phyloP scores from a whole-genome alignment of 179 eudicot genomes.

The Spinacia oleracea region DNA sequence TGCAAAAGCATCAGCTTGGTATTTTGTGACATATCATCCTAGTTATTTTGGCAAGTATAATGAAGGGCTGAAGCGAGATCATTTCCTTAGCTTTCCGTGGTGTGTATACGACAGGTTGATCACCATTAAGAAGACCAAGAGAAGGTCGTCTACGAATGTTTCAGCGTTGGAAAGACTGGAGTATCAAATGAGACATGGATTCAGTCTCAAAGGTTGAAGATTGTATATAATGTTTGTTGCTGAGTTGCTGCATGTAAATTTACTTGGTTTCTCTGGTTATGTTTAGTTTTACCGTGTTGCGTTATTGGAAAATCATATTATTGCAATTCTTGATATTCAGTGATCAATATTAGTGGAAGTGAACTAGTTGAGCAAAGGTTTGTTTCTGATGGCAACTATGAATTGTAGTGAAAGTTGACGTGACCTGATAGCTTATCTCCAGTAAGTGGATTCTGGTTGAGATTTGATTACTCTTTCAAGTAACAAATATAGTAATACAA shows the following conservation, averaged over 20 bases:
- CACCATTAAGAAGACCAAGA: slow-evolving; percentile 58
- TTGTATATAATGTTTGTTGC: background rate
- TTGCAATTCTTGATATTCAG: too few species aligned
- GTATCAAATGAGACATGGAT: slow-evolving; percentile 19
- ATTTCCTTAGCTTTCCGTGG: slow-evolving; percentile 91
- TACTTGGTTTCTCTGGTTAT: background rate
- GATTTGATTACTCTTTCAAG: too few species aligned
- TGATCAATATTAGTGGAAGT: too few species aligned
- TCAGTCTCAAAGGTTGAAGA: slow-evolving; percentile 19
- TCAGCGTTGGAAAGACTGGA: slow-evolving; percentile 19
- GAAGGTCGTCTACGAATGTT: slow-evolving; percentile 23
- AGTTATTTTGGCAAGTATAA: slow-evolving; percentile 63
- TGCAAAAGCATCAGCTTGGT: slow-evolving; percentile 96
- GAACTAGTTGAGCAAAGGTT: too few species aligned
- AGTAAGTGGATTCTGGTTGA: too few species aligned
- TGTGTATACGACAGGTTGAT: slow-evolving; percentile 77
- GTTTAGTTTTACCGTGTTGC: background rate
- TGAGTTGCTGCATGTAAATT: background rate
- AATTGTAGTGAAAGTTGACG: too few species aligned
- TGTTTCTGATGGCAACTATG: too few species aligned
- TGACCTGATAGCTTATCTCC: too few species aligned
- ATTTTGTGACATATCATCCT: slow-evolving; percentile 76
- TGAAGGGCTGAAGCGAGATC: slow-evolving; percentile 59
- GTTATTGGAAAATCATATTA: background rate
- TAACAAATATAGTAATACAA: too few species aligned